phyloP scores from a whole-genome alignment of 1,139 yeast species.

The Protomyces inundatus region DNA sequence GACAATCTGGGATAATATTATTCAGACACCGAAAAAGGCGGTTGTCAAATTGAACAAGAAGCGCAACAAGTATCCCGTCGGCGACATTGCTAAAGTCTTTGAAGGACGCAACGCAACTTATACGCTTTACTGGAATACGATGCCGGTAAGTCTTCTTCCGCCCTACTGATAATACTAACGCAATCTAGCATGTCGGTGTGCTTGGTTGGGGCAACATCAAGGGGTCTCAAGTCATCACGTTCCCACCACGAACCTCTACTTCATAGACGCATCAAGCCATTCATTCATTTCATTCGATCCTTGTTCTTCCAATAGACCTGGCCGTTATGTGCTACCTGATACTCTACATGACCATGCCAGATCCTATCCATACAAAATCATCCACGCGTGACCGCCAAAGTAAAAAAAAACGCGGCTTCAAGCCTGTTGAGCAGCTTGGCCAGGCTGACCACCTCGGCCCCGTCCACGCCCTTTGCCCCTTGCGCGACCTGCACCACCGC shows the following conservation, averaged over 20 bases:
- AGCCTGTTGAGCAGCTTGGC: neutral
- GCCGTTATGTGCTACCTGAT: neutral
- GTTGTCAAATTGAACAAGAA: constrained; percentile 41
- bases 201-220: constrained; percentile 43
- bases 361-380: no score
- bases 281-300: neutral
- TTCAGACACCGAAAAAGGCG: constrained; percentile 57
- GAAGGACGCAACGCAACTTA: constrained; percentile 60
- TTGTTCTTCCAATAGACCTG: neutral
- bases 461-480: constrained; percentile 24
- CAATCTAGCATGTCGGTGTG: constrained; percentile 57
- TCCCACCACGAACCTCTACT: constrained; percentile 17
- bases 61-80: constrained; percentile 74
- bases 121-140: constrained; percentile 82
- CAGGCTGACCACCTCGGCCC: neutral
- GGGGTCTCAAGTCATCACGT: constrained; percentile 27
- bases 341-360: no score
- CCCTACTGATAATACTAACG: neutral
- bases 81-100: constrained; percentile 58
- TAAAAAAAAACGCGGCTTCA: neutral
- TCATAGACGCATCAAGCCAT: neutral
- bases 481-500: constrained; percentile 26
- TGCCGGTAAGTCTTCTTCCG: constrained; percentile 47
- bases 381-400: neutral
- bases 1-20: constrained; percentile 86